Conservation (phyloP, 2,329 filamentous ascomycete genomes). For the Emmonsiellopsis sp. region DNA sequence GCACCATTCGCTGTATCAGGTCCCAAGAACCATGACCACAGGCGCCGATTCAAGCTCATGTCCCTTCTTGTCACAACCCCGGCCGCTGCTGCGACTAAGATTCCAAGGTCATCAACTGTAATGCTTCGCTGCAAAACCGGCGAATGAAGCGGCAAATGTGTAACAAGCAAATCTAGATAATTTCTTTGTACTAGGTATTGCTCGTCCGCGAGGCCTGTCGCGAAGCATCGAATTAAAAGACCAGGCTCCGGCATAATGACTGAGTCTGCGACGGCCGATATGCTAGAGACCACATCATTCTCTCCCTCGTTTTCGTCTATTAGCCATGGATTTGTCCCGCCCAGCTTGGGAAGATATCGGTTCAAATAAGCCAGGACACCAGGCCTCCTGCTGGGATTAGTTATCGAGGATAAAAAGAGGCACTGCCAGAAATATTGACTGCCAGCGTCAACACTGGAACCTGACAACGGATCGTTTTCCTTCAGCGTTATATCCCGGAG, state of each 20-base stretch:
- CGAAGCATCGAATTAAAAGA: conserved; percentile 80
- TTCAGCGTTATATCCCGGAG: conserved; percentile 51
- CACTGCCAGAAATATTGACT: conserved; percentile 98
- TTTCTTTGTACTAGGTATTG: conserved; percentile 89
- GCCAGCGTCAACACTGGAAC: conserved; percentile 42
- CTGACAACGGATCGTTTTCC: conserved; percentile 27
- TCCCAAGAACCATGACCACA: conserved; percentile 96
- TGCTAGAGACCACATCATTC: conserved; percentile 16
- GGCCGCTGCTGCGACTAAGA: conserved; percentile 72
- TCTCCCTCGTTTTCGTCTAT: conserved; percentile 20
- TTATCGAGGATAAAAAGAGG: conserved; percentile 87
- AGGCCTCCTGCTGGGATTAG: conserved; percentile 71
- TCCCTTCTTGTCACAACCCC: conserved; percentile 82
- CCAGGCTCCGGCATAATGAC: conserved; percentile 73
- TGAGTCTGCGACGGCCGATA: conserved; percentile 32
- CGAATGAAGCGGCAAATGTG: conserved; percentile 77
- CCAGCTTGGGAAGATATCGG: conserved; percentile 67
- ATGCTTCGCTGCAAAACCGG: conserved; percentile 67
- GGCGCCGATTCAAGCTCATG: conserved; percentile 87
- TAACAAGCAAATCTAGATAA: conserved; percentile 85
- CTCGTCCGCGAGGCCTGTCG: conserved; percentile 75
- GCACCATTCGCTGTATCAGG: conserved; percentile 47
- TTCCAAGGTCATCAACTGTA: conserved; percentile 65
- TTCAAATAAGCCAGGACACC: conserved; percentile 81
- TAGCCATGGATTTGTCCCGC: conserved; percentile 27